phyloP scores from a whole-genome alignment of 2,329 filamentous ascomycete species.

The Coniochaeta pulveracea region DNA sequence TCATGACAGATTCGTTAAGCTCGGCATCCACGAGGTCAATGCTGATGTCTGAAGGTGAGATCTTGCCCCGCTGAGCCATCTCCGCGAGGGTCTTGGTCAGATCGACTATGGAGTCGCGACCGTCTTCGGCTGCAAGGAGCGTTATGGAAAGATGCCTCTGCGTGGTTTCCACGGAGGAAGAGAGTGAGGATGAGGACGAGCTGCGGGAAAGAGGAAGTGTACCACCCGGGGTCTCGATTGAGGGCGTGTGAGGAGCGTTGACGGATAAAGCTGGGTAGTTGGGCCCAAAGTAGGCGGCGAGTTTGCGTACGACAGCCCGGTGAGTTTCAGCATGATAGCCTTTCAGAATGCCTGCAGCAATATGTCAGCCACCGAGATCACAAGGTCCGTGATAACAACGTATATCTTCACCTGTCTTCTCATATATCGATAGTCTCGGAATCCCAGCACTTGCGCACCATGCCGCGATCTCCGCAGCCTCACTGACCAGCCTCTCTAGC shows the following conservation, averaged over 20 bases:
- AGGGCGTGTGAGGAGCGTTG: slow-evolving; percentile 57
- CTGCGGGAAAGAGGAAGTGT: slow-evolving; percentile 5
- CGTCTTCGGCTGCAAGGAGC: slow-evolving; percentile 78
- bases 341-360: slow-evolving; percentile 67
- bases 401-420: slow-evolving; percentile 61
- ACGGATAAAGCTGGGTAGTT: slow-evolving; percentile 61
- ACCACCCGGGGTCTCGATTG: slow-evolving; percentile 30
- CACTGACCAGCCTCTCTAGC: slow-evolving; percentile 74
- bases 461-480: slow-evolving; percentile 82
- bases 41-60: slow-evolving; percentile 72
- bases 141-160: slow-evolving; percentile 47
- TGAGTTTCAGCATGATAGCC: slow-evolving; percentile 79
- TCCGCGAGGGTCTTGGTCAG: slow-evolving; percentile 87
- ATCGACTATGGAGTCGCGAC: slow-evolving; percentile 87
- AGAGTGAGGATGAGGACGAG: slow-evolving; percentile 12
- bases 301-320: slow-evolving; percentile 64
- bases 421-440: slow-evolving; percentile 79
- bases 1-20: slow-evolving; percentile 66
- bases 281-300: slow-evolving; percentile 78
- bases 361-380: slow-evolving; percentile 4
- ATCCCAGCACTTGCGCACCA: slow-evolving; percentile 92
- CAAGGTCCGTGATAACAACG: neutral
- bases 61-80: slow-evolving; percentile 85
- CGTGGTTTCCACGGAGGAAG: slow-evolving; percentile 18
- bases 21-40: slow-evolving; percentile 82